Conservation (phyloP, 345 rosid genomes). For the Combretum micranthum region DNA sequence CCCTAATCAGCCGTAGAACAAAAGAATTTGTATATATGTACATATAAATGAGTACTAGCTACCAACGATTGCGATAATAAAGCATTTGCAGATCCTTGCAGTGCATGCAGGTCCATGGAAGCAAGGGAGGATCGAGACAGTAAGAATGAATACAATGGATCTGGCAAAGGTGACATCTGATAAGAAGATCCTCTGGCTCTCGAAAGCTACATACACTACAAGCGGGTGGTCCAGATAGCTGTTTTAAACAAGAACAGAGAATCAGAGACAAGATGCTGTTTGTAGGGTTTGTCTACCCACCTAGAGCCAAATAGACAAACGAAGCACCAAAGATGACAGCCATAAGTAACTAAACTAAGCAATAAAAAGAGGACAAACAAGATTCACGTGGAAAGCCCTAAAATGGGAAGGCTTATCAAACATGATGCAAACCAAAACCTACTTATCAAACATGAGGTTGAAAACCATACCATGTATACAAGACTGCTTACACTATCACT, state of each 20-base stretch:
- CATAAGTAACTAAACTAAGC: background rate
- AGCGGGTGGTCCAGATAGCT: constrained; percentile 36
- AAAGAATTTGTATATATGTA: too few species aligned
- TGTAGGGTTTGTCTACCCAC: background rate
- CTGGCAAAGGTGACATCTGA: constrained; percentile 62
- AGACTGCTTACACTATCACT: too few species aligned
- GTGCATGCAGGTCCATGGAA: constrained; percentile 82
- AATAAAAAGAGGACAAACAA: background rate
- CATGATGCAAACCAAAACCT: too few species aligned
- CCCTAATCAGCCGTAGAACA: too few species aligned
- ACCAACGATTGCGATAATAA: constrained; percentile 28
- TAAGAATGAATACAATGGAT: constrained; percentile 57
- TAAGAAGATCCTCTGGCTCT: constrained; percentile 76
- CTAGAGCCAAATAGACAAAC: too few species aligned
- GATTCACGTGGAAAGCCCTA: background rate
- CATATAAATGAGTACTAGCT: background rate
- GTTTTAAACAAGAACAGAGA: constrained; percentile 11
- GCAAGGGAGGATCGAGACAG: constrained; percentile 73
- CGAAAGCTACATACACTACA: constrained; percentile 50
- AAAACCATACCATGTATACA: too few species aligned
- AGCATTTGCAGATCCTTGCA: constrained; percentile 71
- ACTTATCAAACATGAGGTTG: too few species aligned
- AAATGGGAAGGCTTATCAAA: too few species aligned
- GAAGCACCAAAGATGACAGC: too few species aligned
- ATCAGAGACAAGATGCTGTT: background rate